Evolutionary conservation across 129 eudicot species (phyloP).

Genomic region (carrot (Daucus carota)): DH1_v3.0 NC_030381.2:54575501-54576000

Average conservation of each 20-base stretch:
- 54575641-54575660: conserved; percentile 36
- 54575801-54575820: background rate
- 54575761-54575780: background rate
- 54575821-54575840: background rate
- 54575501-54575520: conserved; percentile 1
- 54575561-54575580: background rate
- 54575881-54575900: background rate
- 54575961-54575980: background rate
- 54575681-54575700: conserved; percentile 53
- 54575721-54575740: conserved; percentile 23
- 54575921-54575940: background rate
- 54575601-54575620: conserved; percentile 7
- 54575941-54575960: background rate
- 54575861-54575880: background rate
- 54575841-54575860: background rate
- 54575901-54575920: background rate
- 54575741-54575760: conserved; percentile 1
- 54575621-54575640: conserved; percentile 15
- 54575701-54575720: conserved; percentile 32
- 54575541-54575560: background rate
- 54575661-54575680: conserved; percentile 55
- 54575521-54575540: background rate
- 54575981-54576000: background rate
- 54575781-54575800: background rate
- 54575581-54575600: conserved; percentile 17